Evolutionary conservation across 2,329 filamentous ascomycete genomes (phyloP).

Genomic region (Claviceps sp.): DNA sequence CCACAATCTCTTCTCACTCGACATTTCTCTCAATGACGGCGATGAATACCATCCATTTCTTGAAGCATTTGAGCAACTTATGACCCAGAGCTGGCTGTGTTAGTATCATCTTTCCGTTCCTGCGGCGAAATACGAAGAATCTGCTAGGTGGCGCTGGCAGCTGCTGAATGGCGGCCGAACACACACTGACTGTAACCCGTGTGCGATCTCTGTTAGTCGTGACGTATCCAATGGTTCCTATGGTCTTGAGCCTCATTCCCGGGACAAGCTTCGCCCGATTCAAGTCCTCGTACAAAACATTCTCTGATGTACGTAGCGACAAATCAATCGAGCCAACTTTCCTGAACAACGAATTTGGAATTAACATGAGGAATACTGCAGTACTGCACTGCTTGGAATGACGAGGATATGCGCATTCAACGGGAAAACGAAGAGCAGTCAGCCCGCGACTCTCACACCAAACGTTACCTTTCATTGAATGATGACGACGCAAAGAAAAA

Average conservation of each 20-base stretch:
- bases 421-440: neutral
- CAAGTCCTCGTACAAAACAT: neutral
- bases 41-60: constrained; percentile 1
- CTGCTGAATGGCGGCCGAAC: too few species aligned
- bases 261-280: neutral
- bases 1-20: neutral
- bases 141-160: too few species aligned
- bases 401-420: neutral
- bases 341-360: too few species aligned
- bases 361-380: neutral
- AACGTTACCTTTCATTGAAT: neutral
- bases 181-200: too few species aligned
- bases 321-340: too few species aligned
- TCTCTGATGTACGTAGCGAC: neutral
- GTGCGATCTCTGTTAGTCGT: neutral
- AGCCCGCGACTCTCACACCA: neutral
- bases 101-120: neutral
- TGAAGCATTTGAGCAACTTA: neutral
- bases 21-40: neutral
- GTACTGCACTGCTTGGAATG: neutral
- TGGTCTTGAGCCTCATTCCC: neutral
- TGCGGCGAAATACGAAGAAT: too few species aligned
- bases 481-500: neutral
- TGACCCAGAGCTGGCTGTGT: constrained; percentile 2
- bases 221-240: neutral